These are phyloP conservation scores for Trichoderma sp. DNA, from an alignment of 2,329 filamentous ascomycete species.

Conservation along the genomic window DNA sequence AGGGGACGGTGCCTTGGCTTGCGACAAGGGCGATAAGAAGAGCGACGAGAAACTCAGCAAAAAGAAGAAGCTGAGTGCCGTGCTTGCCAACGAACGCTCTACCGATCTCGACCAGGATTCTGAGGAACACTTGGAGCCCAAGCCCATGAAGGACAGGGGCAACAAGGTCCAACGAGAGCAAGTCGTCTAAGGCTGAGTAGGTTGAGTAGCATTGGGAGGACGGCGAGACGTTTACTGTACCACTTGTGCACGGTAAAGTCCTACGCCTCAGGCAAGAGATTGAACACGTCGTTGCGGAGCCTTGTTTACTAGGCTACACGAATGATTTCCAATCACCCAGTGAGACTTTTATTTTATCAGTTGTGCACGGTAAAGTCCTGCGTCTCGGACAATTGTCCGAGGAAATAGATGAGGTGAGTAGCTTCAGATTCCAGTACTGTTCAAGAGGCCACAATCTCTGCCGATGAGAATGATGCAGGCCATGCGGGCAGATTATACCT, in stretches of 20 bases:
- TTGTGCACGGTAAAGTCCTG: not conserved
- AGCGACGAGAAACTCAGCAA: not conserved
- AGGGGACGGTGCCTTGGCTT: not conserved
- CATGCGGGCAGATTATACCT: conserved; percentile 12
- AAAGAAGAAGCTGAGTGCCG: not conserved
- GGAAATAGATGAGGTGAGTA: conserved; percentile 33
- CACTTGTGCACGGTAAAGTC: not conserved
- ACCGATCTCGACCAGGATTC: not conserved
- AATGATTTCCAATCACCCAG: not conserved
- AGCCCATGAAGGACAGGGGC: conserved; percentile 56
- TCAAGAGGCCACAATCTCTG: conserved; percentile 7
- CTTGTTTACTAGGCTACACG: no score
- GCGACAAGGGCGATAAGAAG: not conserved
- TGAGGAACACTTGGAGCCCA: conserved; percentile 43
- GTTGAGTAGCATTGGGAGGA: not conserved
- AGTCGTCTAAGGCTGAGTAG: not conserved
- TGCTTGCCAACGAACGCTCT: not conserved
- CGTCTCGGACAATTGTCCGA: conserved; percentile 10
- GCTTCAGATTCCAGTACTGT: not conserved
- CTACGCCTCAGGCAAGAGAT: not conserved
- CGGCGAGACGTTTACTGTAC: not conserved
- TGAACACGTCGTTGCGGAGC: no score
- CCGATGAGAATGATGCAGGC: conserved; percentile 32
- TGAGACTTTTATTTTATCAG: not conserved
- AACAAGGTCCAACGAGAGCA: conserved; percentile 10